phyloP scores from a whole-genome alignment of 73 alveolate species.

The Loxodes magnus region DNA sequence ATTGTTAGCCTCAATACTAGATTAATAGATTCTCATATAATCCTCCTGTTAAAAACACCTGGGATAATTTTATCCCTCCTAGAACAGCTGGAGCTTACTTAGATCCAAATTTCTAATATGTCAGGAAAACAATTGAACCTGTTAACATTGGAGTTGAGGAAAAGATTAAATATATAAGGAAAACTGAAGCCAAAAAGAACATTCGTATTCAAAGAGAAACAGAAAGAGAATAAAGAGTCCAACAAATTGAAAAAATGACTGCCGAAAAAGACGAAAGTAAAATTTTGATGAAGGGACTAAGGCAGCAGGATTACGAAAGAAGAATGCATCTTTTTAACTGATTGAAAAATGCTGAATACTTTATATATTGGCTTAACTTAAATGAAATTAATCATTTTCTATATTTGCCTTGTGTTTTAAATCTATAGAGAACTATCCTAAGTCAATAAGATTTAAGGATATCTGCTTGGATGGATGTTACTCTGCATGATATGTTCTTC shows the following conservation, averaged over 20 bases:
- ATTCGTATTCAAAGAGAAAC: not conserved
- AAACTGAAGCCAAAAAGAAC: not conserved
- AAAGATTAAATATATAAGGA: not conserved
- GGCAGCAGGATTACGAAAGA: constrained; percentile 3
- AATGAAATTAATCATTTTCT: too few relatives aligned
- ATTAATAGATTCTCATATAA: constrained; percentile 40
- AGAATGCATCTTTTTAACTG: too few relatives aligned
- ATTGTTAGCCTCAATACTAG: constrained; percentile 11
- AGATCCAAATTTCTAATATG: constrained; percentile 10
- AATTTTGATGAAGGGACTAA: not conserved
- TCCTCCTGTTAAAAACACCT: constrained; percentile 33
- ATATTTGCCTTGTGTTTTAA: too few relatives aligned
- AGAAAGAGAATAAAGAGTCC: not conserved
- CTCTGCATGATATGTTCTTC: too few relatives aligned
- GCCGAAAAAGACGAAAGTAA: not conserved
- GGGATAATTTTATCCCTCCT: constrained; percentile 15
- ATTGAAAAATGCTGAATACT: too few relatives aligned
- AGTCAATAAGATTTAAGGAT: too few relatives aligned
- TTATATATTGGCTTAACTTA: too few relatives aligned
- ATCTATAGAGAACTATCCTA: too few relatives aligned
- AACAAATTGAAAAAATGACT: not conserved
- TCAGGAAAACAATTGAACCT: constrained; percentile 3
- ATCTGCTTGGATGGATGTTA: too few relatives aligned
- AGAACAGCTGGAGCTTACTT: constrained; percentile 16
- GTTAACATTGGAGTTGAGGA: constrained; percentile 12